phyloP scores from a whole-genome alignment of 2,329 filamentous ascomycete species.

The Dactylellina haptotyla region DNA sequence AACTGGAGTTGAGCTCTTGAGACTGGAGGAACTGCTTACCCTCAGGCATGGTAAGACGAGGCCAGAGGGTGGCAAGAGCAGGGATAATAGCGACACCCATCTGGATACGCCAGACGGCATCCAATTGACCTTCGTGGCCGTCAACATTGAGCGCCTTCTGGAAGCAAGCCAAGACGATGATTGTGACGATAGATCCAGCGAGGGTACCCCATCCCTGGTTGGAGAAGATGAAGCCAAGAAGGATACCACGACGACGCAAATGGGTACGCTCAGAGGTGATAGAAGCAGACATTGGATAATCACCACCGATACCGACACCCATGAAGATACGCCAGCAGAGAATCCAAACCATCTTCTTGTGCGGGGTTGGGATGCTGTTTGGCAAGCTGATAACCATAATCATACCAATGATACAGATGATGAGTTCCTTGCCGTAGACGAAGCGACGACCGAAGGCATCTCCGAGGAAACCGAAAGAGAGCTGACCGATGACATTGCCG shows the following conservation, averaged over 20 bases:
- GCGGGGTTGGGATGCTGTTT: conserved; percentile 43
- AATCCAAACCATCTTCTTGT: conserved; percentile 67
- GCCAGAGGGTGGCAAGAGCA: conserved; percentile 56
- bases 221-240: conserved; percentile 57
- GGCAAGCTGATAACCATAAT: conserved; percentile 56
- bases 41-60: conserved; percentile 58
- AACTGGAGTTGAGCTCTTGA: conserved; percentile 54
- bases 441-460: conserved; percentile 81
- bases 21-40: conserved; percentile 57
- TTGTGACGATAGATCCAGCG: conserved; percentile 57
- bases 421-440: conserved; percentile 85
- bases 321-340: conserved; percentile 83
- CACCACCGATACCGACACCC: conserved; percentile 81
- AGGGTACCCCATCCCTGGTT: conserved; percentile 58
- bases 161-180: conserved; percentile 57
- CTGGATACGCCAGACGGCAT: conserved; percentile 55
- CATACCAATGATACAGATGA: conserved; percentile 67
- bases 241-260: conserved; percentile 45
- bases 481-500: conserved; percentile 83
- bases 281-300: conserved; percentile 83
- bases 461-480: conserved; percentile 80
- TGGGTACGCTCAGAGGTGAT: conserved; percentile 77
- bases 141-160: conserved; percentile 54
- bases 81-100: conserved; percentile 57
- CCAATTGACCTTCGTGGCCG: conserved; percentile 52